Evolutionary conservation across 257 asterid genomes (phyloP), one percentile per base, ranked within the genome.

Genomic region (Coffea canephora): DNA sequence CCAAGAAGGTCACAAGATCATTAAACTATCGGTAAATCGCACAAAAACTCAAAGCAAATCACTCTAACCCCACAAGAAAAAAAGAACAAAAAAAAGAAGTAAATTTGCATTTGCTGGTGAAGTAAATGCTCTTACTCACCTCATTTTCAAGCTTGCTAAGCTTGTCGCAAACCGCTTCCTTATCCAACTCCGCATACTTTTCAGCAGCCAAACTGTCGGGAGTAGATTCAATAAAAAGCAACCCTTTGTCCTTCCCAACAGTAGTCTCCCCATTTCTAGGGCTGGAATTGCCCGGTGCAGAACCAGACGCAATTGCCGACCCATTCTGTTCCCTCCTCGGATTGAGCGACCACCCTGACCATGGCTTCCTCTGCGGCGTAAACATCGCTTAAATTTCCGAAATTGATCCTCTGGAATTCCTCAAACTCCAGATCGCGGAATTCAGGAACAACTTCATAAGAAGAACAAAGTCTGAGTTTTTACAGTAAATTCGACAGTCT

Each of bases 91-190:
- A 68, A 43, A 34, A 18, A 27, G 25, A 18, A 19, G n/a, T 43
- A 70, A 55, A 73, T 8, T 4, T 41, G 18, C 31, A 45, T 5
- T 11, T 3, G 19, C 6, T 14, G 31, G 54, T 27, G 46, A 71
- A 10, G 71, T 27, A 43, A 18, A 65, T 64, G 39, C 31, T 59
- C 65, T 57, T 31, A 73, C 89, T 68, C 25, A 96, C 99, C 94
- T 96, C 97, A 66, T 84, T 91, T 82, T 96, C 93, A 78, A 90
- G 94, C 86, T 88, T 86, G 43, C 87, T 76, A 18, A 87, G 82
- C 90, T 88, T 89, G 77, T 84, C 88, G 43, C 82, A 80, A 70
- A 92, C 79, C 70, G 91, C 81, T 57, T 85, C 96, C 23, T 83
- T 87, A 86, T 88, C 94, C 93, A 91, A 36, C 57, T 70, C 11